Evolutionary conservation across 768 basidiomycete species (phyloP).

Genomic region (Coprinopsis cinerea): DNA sequence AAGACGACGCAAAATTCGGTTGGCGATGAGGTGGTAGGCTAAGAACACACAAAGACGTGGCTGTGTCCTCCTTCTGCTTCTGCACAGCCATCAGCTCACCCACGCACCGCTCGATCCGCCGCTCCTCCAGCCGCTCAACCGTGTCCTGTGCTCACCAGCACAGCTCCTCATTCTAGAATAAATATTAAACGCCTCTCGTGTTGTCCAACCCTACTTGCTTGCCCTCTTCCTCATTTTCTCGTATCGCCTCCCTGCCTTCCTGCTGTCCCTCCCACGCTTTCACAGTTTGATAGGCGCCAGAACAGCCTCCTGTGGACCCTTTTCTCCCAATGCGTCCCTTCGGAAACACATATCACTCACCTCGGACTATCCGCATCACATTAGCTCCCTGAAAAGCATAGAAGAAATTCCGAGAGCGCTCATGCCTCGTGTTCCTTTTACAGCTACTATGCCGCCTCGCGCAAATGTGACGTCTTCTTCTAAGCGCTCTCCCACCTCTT

Average conservation of each 20-base stretch:
- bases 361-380: too few relatives aligned
- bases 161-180: too few relatives aligned
- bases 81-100: background rate
- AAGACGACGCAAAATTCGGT: too few relatives aligned
- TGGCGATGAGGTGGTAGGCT: too few relatives aligned
- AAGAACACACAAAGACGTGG: background rate
- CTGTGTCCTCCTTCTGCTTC: background rate
- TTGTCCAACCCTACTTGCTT: too few relatives aligned
- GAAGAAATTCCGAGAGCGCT: too few relatives aligned
- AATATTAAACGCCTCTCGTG: too few relatives aligned
- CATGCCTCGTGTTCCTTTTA: background rate
- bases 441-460: background rate
- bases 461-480: background rate
- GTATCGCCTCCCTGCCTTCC: background rate
- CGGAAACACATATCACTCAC: background rate
- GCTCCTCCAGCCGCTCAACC: background rate
- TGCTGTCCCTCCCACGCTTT: background rate
- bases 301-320: background rate
- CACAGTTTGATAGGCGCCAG: constrained; percentile 1
- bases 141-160: background rate
- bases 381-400: too few relatives aligned
- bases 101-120: background rate
- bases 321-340: background rate
- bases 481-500: background rate
- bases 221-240: background rate